Evolutionary conservation across 805 yeast genomes (phyloP).

Genomic region (Sugiyamaella smithiae): DNA sequence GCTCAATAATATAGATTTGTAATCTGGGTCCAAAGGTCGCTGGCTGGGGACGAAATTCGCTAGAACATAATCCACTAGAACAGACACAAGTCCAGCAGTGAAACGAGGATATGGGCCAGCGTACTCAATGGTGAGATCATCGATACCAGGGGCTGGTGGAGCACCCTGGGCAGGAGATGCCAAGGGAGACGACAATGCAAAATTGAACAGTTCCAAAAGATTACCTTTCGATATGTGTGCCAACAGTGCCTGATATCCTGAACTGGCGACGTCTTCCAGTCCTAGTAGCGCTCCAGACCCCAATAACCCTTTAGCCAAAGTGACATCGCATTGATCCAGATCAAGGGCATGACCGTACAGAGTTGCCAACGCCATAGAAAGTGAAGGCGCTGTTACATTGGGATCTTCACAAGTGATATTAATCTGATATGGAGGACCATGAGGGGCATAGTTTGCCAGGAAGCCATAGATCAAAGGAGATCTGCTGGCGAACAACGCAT

Average conservation of each 20-base stretch:
- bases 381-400: slow-evolving; percentile 26
- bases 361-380: slow-evolving; percentile 34
- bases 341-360: slow-evolving; percentile 32
- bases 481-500: slow-evolving; percentile 34
- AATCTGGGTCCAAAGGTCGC: slow-evolving; percentile 18
- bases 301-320: slow-evolving; percentile 29
- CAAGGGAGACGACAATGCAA: slow-evolving; percentile 23
- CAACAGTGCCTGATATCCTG: slow-evolving; percentile 26
- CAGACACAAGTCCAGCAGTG: slow-evolving; percentile 27
- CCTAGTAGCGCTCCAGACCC: slow-evolving; percentile 33
- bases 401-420: slow-evolving; percentile 25
- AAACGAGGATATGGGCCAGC: slow-evolving; percentile 34
- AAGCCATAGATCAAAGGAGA: slow-evolving; percentile 32
- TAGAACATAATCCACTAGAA: slow-evolving; percentile 24
- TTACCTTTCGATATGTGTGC: slow-evolving; percentile 19
- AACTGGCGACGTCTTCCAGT: slow-evolving; percentile 27
- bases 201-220: slow-evolving; percentile 24
- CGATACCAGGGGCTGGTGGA: slow-evolving; percentile 4
- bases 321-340: slow-evolving; percentile 20
- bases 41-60: slow-evolving; percentile 17
- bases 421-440: slow-evolving; percentile 32
- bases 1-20: slow-evolving; percentile 20
- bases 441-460: slow-evolving; percentile 21
- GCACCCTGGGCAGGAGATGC: slow-evolving; percentile 11
- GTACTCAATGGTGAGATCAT: slow-evolving; percentile 17